These are phyloP conservation scores for Athelia psychrophila DNA, from an alignment of 1,284 basidiomycete species.

Conservation along the genomic window DNA sequence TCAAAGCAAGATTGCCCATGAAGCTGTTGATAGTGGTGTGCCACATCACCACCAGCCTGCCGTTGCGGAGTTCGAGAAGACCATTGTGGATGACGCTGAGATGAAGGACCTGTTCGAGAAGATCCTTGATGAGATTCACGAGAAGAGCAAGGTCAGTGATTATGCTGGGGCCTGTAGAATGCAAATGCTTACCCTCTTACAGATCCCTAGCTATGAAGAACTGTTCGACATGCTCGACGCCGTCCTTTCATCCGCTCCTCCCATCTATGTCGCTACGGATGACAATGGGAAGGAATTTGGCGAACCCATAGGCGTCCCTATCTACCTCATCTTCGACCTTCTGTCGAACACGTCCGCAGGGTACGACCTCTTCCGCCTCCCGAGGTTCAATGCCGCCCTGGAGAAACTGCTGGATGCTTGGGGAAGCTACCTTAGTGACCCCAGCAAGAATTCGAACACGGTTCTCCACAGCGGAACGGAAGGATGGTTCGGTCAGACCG, in stretches of 20 bases:
- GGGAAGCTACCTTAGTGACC: slow-evolving; percentile 43
- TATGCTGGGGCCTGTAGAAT: background rate
- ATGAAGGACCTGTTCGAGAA: slow-evolving; percentile 10
- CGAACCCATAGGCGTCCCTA: slow-evolving; percentile 18
- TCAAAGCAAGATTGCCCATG: no score
- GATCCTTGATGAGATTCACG: slow-evolving; percentile 11
- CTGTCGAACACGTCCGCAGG: slow-evolving; percentile 21
- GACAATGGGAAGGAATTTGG: slow-evolving; percentile 11
- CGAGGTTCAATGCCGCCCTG: slow-evolving; percentile 19
- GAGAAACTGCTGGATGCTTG: slow-evolving; percentile 43
- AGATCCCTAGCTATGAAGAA: slow-evolving; percentile 9
- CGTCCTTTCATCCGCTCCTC: slow-evolving; percentile 10
- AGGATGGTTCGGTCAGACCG: no score
- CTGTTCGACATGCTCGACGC: slow-evolving; percentile 10
- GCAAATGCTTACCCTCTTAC: slow-evolving; percentile 1
- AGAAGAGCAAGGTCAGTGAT: slow-evolving; percentile 8
- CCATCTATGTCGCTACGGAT: slow-evolving; percentile 9
- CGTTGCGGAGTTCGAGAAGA: slow-evolving; percentile 8
- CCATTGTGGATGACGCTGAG: slow-evolving; percentile 4
- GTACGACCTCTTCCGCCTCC: slow-evolving; percentile 16
- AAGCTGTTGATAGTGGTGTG: no score
- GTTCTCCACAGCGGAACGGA: slow-evolving; percentile 32
- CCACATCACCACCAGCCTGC: slow-evolving; percentile 1
- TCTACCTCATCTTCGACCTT: slow-evolving; percentile 17
- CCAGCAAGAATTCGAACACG: slow-evolving; percentile 35